These are phyloP conservation scores for Cucumis variabilis DNA, from an alignment of 331 rosid species.

Conservation along the genomic window DNA sequence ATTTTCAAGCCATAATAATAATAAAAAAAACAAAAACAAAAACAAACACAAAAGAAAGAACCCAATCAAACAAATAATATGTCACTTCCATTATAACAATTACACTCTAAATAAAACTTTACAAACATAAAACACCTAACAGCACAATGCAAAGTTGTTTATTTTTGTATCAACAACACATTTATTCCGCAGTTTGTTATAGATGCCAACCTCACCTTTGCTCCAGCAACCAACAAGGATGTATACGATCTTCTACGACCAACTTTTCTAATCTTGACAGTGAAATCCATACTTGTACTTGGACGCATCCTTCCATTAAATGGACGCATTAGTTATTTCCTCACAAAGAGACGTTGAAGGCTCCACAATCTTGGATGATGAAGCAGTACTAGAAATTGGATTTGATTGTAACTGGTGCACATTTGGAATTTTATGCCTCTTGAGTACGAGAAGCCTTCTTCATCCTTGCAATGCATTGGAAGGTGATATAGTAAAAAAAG, in stretches of 20 bases:
- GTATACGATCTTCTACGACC: slow-evolving; percentile 80
- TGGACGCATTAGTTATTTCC: slow-evolving; percentile 45
- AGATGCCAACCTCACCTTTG: slow-evolving; percentile 63
- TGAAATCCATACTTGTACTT: slow-evolving; percentile 39
- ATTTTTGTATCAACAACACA: slow-evolving; percentile 46
- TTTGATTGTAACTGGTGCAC: slow-evolving; percentile 43
- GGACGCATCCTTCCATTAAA: slow-evolving; percentile 45
- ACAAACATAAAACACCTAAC: too few relatives aligned
- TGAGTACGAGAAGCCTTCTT: slow-evolving; percentile 43
- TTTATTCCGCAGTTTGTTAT: slow-evolving; percentile 52
- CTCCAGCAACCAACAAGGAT: slow-evolving; percentile 60
- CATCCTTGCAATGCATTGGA: slow-evolving; percentile 63
- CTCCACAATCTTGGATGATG: slow-evolving; percentile 53
- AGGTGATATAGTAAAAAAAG: slow-evolving; percentile 6
- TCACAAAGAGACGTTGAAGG: slow-evolving; percentile 45
- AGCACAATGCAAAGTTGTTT: too few relatives aligned
- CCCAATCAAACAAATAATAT: too few relatives aligned
- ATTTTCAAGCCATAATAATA: too few relatives aligned
- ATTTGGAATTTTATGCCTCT: slow-evolving; percentile 52
- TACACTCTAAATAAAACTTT: too few relatives aligned
- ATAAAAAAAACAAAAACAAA: too few relatives aligned
- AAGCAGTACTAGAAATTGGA: slow-evolving; percentile 40
- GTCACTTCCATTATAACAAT: too few relatives aligned
- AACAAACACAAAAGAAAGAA: too few relatives aligned
- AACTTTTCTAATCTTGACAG: slow-evolving; percentile 52